phyloP scores from a whole-genome alignment of 805 yeast species.

The Lipomyces yamanashiensis region DNA sequence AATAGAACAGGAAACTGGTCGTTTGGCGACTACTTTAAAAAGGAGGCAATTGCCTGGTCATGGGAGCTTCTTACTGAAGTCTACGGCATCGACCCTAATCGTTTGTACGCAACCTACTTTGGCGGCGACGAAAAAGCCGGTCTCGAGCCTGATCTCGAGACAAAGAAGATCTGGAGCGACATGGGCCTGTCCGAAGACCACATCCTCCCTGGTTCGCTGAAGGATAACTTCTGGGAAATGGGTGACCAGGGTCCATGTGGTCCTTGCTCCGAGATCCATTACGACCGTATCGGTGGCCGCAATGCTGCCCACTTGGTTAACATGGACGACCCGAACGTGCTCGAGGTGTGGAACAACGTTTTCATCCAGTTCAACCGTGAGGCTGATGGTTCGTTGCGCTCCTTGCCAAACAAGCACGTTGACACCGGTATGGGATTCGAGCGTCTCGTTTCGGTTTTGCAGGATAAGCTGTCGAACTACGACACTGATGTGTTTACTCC shows the following conservation, averaged over 20 bases:
- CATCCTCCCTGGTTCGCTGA: constrained; percentile 85
- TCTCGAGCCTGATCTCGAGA: constrained; percentile 91
- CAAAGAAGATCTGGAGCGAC: constrained; percentile 80
- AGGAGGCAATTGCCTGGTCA: constrained; percentile 84
- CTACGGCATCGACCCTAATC: constrained; percentile 75
- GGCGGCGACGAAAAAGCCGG: constrained; percentile 88
- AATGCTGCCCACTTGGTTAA: constrained; percentile 90
- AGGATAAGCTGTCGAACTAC: constrained; percentile 88
- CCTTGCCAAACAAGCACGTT: constrained; percentile 91
- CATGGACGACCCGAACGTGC: constrained; percentile 96
- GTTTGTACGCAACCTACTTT: constrained; percentile 93
- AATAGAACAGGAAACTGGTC: constrained; percentile 74
- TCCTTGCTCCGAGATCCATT: constrained; percentile 97
- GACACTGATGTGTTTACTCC: constrained; percentile 98
- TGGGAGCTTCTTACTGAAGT: constrained; percentile 91
- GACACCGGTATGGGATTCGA: constrained; percentile 99
- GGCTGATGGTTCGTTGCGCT: constrained; percentile 73
- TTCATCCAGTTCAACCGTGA: constrained; percentile 97
- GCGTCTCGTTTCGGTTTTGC: constrained; percentile 92
- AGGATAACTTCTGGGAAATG: constrained; percentile 99
- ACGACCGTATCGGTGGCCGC: constrained; percentile 98
- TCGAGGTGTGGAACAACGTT: constrained; percentile 97
- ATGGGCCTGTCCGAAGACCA: constrained; percentile 92
- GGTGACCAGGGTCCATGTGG: constrained; percentile 99
- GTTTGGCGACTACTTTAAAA: constrained; percentile 97